A percentile compares a stretch with the other conserved stretches of the same genome.
Conservation (phyloP, 345 rosid species). For the Aquilaria yunnanensis region DNA sequence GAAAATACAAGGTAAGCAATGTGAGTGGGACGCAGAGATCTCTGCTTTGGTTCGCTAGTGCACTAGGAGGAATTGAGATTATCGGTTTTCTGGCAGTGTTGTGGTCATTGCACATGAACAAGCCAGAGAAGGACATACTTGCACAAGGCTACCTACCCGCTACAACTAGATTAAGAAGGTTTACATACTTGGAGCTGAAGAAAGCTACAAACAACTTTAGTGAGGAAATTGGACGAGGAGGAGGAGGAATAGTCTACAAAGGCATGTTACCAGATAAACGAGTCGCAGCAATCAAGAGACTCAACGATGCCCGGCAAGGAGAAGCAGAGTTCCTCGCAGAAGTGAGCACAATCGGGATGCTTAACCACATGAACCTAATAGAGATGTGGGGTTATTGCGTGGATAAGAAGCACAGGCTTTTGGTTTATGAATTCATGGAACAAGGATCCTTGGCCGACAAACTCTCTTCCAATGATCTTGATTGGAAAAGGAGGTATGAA, state of each 20-base stretch:
- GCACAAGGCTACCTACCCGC: slow-evolving; percentile 11
- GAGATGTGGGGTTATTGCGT: slow-evolving; percentile 30
- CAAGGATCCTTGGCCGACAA: slow-evolving; percentile 10
- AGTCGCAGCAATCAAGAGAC: slow-evolving; percentile 23
- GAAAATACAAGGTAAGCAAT: neutral
- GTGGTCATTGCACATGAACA: neutral
- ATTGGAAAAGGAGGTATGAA: slow-evolving; percentile 16
- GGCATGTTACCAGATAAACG: slow-evolving; percentile 14
- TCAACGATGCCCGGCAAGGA: slow-evolving; percentile 20
- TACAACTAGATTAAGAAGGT: slow-evolving; percentile 22
- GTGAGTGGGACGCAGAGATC: neutral
- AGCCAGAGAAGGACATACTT: neutral
- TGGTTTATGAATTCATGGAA: slow-evolving; percentile 22
- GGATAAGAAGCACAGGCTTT: slow-evolving; percentile 22
- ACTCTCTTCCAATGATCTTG: slow-evolving; percentile 5
- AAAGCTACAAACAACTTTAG: slow-evolving; percentile 19
- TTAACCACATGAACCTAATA: slow-evolving; percentile 35
- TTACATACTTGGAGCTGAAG: slow-evolving; percentile 20
- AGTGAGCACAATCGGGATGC: slow-evolving; percentile 31
- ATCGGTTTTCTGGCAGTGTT: neutral
- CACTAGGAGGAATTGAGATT: slow-evolving; percentile 7
- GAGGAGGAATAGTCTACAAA: slow-evolving; percentile 23
- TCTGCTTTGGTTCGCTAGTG: neutral
- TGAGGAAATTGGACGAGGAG: slow-evolving; percentile 29
- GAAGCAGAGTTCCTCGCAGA: slow-evolving; percentile 35